A percentile compares a stretch with the other conserved stretches of the same genome.
Evolutionary conservation across 202 grass and related monocot genomes (phyloP).

Genomic region (Cymbopogon flexuosus): DNA sequence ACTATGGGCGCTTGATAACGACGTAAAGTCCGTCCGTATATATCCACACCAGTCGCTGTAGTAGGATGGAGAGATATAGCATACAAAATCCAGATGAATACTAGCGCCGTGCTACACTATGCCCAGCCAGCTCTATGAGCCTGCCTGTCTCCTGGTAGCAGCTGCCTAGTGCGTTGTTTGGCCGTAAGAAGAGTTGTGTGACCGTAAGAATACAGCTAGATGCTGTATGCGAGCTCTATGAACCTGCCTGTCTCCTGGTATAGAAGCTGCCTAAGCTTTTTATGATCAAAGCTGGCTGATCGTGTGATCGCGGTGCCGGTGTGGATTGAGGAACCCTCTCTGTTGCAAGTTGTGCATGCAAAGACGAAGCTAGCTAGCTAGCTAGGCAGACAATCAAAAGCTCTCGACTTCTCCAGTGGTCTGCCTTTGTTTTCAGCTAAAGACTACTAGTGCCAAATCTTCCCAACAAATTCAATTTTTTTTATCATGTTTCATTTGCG

Average conservation of each 20-base stretch:
- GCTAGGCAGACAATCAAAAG: background rate
- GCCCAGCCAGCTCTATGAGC: background rate
- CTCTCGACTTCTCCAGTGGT: background rate
- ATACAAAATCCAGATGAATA: background rate
- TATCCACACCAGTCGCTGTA: conserved; percentile 7
- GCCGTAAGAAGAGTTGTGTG: too few species aligned
- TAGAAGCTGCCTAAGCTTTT: too few species aligned
- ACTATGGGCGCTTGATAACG: background rate
- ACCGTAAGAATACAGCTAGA: too few species aligned
- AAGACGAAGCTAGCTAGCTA: background rate
- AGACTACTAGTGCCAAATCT: background rate
- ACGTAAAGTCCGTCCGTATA: background rate
- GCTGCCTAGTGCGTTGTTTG: too few species aligned
- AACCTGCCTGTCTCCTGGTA: too few species aligned
- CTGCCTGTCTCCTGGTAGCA: background rate
- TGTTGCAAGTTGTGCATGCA: background rate
- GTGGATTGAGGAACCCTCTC: background rate
- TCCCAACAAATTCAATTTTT: conserved; percentile 8
- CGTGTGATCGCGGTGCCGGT: too few species aligned
- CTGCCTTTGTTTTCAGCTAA: background rate
- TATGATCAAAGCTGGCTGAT: too few species aligned
- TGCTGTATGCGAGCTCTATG: too few species aligned
- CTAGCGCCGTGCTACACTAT: too few species aligned
- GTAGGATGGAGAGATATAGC: background rate
- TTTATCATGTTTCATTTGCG: background rate